Evolutionary conservation across 768 basidiomycete species (phyloP), one percentile per base, ranked within the genome.

Genomic region (Agaricus subrufescens): DNA sequence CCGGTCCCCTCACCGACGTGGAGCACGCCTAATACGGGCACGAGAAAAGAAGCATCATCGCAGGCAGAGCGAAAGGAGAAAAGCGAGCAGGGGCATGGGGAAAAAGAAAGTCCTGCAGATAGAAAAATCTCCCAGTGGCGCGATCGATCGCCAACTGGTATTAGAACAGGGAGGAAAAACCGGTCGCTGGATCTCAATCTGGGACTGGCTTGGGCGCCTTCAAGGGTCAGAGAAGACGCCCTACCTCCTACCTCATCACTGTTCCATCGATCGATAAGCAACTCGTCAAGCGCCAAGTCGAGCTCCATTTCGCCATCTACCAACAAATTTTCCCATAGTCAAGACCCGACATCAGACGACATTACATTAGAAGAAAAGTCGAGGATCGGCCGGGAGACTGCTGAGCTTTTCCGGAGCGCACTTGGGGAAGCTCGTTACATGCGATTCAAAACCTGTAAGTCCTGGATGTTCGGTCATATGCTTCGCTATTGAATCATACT

Each of bases 201-300:
- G 14, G 86, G 85, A 4, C 73, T 90, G 43, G 71, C 85, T 12
- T 89, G 88, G 88, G 88, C 87, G 3, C 85, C 88, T 23, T 76
- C 78, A 34, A 84, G 74, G 59, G 75, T 90, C 58, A 77, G 79
- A 49, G 86, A 88, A 65, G 83, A 85, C 40, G 80, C 83, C n/a
- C 67, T 90, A 34, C 66, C 87, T 58, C 82, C 82, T 15, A 67
- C 73, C 46, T 73, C 75, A 4, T 70, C 67, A 1, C 73, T 75
- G 34, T 72, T 75, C 51, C 55, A 63, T 30, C 64, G 77, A 57
- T 60, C 71, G 38, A 49, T 65, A 10, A 73, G 71, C 59, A 61
- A 61, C 11, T 61, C 72, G 25, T 68, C 73, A 62, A 66, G 65
- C 51, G 61, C 54, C 19, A 63, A 61, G 26, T 63, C 61, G 30